phyloP scores from a whole-genome alignment of 169 alveolate species.

The Plasmodium billcollinsi region DNA sequence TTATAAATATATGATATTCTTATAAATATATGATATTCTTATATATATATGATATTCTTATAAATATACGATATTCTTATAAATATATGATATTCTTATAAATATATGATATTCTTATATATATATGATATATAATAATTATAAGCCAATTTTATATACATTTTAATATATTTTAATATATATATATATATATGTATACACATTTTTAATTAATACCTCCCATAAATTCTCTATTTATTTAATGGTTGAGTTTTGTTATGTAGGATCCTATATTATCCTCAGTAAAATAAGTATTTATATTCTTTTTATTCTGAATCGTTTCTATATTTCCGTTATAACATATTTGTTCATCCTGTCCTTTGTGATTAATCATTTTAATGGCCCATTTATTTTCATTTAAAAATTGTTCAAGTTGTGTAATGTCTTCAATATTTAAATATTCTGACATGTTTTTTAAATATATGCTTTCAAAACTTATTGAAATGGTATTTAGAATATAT shows the following conservation, averaged over 20 bases:
- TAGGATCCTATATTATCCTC: slow-evolving; percentile 60
- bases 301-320: slow-evolving; percentile 34
- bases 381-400: slow-evolving; percentile 61
- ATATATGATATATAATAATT: too few species aligned
- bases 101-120: too few species aligned
- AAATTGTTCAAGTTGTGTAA: slow-evolving; percentile 26
- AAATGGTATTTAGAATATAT: slow-evolving; percentile 39
- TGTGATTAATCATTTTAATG: slow-evolving; percentile 22
- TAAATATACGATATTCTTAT: too few species aligned
- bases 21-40: too few species aligned
- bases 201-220: too few species aligned
- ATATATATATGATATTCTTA: too few species aligned
- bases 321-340: slow-evolving; percentile 68
- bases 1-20: too few species aligned
- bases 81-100: too few species aligned
- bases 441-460: slow-evolving; percentile 42
- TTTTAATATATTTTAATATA: too few species aligned
- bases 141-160: too few species aligned
- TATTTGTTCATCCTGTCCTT: slow-evolving; percentile 37
- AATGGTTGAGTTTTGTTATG: slow-evolving; percentile 32
- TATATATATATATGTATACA: too few species aligned
- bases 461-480: slow-evolving; percentile 65
- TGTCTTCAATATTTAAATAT: slow-evolving; percentile 35
- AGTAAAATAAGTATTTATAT: slow-evolving; percentile 35
- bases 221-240: neutral